Conservation (phyloP, 1,284 basidiomycete genomes). For the Ceratobasidium sp. region DNA sequence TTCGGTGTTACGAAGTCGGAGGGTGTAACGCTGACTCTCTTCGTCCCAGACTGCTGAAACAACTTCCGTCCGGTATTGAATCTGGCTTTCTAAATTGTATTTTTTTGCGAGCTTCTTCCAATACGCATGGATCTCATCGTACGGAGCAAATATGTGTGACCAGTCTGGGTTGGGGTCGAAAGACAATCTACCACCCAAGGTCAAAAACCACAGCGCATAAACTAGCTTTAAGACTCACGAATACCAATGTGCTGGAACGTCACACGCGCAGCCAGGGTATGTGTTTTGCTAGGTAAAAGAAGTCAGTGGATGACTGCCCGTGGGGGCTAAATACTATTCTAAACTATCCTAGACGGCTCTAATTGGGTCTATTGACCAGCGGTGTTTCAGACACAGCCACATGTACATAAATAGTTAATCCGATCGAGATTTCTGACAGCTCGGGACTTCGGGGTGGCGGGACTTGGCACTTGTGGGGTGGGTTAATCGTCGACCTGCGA, state of each 20-base stretch:
- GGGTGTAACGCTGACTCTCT: conserved; percentile 51
- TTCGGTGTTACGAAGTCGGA: conserved; percentile 36
- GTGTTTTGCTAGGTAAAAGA: too few species aligned
- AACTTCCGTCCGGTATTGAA: conserved; percentile 45
- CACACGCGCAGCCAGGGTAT: conserved; percentile 56
- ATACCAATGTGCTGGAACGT: conserved; percentile 57
- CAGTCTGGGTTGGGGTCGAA: conserved; percentile 43
- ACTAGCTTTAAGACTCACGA: conserved; percentile 52
- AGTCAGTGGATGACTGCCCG: neutral
- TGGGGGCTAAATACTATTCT: neutral
- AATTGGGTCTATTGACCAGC: neutral
- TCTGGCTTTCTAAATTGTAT: conserved; percentile 42
- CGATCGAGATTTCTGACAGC: neutral
- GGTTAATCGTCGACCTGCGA: neutral
- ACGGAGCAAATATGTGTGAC: conserved; percentile 31
- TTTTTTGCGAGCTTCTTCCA: conserved; percentile 43
- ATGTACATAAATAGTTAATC: neutral
- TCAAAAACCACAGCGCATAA: conserved; percentile 64
- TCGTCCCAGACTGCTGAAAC: conserved; percentile 47
- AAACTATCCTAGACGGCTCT: neutral
- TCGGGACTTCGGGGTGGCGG: too few species aligned
- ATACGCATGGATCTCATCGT: conserved; percentile 44
- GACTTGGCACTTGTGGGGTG: neutral
- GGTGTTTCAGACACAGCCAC: neutral
- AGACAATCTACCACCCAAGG: conserved; percentile 61